A percentile compares a stretch with the other conserved stretches of the same genome.
Conservation (phyloP, 2,329 filamentous ascomycete species). For the Xylaria hypoxylon region DNA sequence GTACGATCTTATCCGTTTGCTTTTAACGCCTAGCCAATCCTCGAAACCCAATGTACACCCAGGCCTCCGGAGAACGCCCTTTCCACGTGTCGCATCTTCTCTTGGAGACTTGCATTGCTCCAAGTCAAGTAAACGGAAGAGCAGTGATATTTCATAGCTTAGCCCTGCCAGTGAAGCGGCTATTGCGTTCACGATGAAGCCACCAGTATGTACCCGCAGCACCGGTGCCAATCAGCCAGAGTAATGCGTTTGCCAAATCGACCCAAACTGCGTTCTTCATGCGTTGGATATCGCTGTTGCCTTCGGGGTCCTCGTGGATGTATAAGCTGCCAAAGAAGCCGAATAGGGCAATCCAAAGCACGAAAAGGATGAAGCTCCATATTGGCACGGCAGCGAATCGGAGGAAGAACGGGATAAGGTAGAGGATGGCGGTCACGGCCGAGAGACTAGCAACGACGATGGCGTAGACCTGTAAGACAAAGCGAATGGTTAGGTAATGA, state of each 20-base stretch:
- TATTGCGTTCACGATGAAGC: slow-evolving; percentile 63
- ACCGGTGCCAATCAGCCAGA: slow-evolving; percentile 77
- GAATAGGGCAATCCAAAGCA: slow-evolving; percentile 85
- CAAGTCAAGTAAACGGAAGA: slow-evolving; percentile 39
- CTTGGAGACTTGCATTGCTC: slow-evolving; percentile 19
- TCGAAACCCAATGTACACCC: background rate
- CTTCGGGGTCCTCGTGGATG: slow-evolving; percentile 75
- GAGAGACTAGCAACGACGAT: slow-evolving; percentile 75
- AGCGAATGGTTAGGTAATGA: slow-evolving; percentile 23
- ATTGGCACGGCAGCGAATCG: slow-evolving; percentile 67
- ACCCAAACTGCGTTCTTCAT: slow-evolving; percentile 93
- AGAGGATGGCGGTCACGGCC: slow-evolving; percentile 72
- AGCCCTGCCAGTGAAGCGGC: slow-evolving; percentile 70
- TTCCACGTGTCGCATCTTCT: background rate
- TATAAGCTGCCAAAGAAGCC: slow-evolving; percentile 86
- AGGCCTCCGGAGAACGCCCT: background rate
- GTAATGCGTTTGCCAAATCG: slow-evolving; percentile 76
- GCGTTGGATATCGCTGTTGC: slow-evolving; percentile 71
- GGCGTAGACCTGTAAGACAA: slow-evolving; percentile 70
- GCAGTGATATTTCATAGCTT: slow-evolving; percentile 54
- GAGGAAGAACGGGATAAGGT: slow-evolving; percentile 71
- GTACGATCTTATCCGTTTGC: slow-evolving; percentile 7
- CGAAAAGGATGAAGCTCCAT: slow-evolving; percentile 78
- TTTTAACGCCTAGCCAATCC: background rate
- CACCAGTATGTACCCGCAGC: slow-evolving; percentile 70